Conservation (phyloP, 768 basidiomycete genomes). For the Mycena leptocephala region DNA sequence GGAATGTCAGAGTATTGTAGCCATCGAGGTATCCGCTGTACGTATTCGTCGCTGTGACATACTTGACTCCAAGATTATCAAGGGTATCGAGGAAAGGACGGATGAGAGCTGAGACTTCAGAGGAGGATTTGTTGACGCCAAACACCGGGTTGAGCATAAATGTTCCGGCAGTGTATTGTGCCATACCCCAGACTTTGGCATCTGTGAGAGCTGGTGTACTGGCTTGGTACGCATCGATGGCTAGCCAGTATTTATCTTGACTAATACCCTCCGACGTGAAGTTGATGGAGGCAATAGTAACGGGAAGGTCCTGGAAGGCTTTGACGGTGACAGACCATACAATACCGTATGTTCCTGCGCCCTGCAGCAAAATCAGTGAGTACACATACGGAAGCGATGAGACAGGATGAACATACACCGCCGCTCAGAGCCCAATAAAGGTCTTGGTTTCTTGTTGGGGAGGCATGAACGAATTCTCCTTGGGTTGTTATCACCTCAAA, state of each 20-base stretch:
- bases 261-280: slow-evolving; percentile 22
- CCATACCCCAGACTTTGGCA: not conserved
- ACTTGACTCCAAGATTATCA: slow-evolving; percentile 17
- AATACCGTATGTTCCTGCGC: no score
- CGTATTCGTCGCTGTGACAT: not conserved
- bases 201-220: slow-evolving; percentile 21
- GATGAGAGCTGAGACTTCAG: no score
- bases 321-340: no score
- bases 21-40: slow-evolving; percentile 16
- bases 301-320: no score
- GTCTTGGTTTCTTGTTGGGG: no score
- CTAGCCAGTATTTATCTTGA: slow-evolving; percentile 23
- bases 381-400: no score
- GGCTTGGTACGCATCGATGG: slow-evolving; percentile 18
- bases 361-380: no score
- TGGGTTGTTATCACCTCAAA: no score
- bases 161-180: no score
- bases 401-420: no score
- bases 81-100: slow-evolving; percentile 21
- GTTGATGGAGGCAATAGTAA: slow-evolving; percentile 22
- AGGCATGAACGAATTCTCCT: no score
- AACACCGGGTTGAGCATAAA: slow-evolving; percentile 28
- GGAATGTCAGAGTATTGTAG: not conserved
- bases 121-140: slow-evolving; percentile 1
- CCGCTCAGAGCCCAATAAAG: no score